Evolutionary conservation across 441 rosid genomes (phyloP), one percentile per base, ranked within the genome.

Genomic region (Biscutella laevigata): DNA sequence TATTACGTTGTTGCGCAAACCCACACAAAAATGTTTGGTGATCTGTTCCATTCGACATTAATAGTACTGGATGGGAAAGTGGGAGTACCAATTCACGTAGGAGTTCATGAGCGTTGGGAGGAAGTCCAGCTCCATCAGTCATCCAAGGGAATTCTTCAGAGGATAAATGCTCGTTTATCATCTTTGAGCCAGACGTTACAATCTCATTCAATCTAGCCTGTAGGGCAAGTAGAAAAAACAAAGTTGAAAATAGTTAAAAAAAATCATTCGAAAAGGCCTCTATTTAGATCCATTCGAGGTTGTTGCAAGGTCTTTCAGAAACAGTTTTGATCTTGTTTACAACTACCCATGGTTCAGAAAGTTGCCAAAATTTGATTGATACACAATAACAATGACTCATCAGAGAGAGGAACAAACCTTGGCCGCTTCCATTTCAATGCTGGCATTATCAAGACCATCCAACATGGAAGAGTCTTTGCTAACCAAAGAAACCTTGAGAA

Each of bases 381-480:
- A 40, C 21, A 42, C 14, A 33, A 11, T 38, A 12, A 30, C 22
- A 10, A 52, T 29, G 43, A 46, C 14, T 29, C 15, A 44, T 59
- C 15, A 24, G 17, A 43, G 28, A 39, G 21, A 52, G 63, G 29
- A 66, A 53, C 67, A 70, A 67, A 94, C 99, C 99, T 94, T 94
- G 53, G 99, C 92, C 65, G 84, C 94, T 71, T 90, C 88, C 92
- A 94, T 94, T 75, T 88, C 98, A 71, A 24, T 74, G 73, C 95
- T 90, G 52, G 95, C 96, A 77, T 84, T 83, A 51, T 94, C 99
- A 59, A 94, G 99, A 43, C 99, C 99, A 73, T 94, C 99, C 81
- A 94, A 70, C 99, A 94, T 94, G 51, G 99, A 94, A 34, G 99
- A 85, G 71, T 94, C 98, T 77, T 94, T 94, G 79, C 99, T 90